Percentiles rank a stretch among this genome's conserved stretches.
Conservation (phyloP, 2,329 filamentous ascomycete genomes). For the Hypoxylon sp. region DNA sequence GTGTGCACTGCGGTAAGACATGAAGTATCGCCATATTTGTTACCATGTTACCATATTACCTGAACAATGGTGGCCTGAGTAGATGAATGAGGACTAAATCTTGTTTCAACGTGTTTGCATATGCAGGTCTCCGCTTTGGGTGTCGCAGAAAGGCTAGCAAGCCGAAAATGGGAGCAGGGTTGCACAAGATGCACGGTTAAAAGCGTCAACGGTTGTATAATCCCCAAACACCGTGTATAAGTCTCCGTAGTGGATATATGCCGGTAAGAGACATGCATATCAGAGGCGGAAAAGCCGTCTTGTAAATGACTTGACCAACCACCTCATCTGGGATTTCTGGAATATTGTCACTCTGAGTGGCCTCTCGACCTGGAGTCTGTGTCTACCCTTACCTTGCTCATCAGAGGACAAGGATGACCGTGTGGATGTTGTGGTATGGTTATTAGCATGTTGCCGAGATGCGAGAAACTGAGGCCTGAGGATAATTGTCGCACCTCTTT, state of each 20-base stretch:
- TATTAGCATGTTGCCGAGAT: conserved; percentile 7
- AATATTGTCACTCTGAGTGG: not conserved
- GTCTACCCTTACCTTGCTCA: not conserved
- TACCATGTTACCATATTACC: not conserved
- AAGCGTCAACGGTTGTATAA: not conserved
- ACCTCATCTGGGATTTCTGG: not conserved
- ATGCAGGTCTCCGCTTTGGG: not conserved
- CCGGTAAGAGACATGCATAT: conserved; percentile 3
- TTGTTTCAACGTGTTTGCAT: not conserved
- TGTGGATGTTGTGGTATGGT: not conserved
- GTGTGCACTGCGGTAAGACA: not conserved
- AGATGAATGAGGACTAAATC: not conserved
- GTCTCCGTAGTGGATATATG: not conserved
- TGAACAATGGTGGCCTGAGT: not conserved
- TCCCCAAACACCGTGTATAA: not conserved
- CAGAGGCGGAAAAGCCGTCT: not conserved
- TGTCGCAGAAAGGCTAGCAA: not conserved
- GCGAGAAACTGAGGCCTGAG: not conserved
- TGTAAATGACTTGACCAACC: not conserved
- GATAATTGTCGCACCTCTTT: not conserved
- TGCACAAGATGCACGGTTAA: conserved; percentile 10
- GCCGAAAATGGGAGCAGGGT: not conserved
- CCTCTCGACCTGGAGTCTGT: not conserved
- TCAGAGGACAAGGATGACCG: not conserved
- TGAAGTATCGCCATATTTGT: not conserved